Conservation (phyloP, 495 filamentous ascomycete genomes). For the Bacidia gigantensis region DNA sequence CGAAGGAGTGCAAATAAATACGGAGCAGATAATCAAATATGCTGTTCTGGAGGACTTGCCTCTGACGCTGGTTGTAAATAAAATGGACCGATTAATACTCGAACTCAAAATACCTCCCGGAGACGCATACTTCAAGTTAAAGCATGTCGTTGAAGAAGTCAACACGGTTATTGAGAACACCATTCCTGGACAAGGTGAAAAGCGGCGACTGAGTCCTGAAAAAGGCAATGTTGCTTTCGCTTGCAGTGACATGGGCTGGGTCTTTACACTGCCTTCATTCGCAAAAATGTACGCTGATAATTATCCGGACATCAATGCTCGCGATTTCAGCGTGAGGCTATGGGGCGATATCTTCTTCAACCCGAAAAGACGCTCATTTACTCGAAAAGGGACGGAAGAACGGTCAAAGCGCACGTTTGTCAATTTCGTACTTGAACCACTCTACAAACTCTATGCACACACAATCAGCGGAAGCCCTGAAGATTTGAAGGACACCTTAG, state of each 20-base stretch:
- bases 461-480: constrained; percentile 84
- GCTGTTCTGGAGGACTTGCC: constrained; percentile 83
- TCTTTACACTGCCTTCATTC: constrained; percentile 86
- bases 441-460: constrained; percentile 96
- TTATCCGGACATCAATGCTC: constrained; percentile 55
- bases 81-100: constrained; percentile 88
- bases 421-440: constrained; percentile 86
- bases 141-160: constrained; percentile 94
- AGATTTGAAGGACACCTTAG: constrained; percentile 69
- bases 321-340: constrained; percentile 65
- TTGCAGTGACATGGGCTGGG: constrained; percentile 88
- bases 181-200: constrained; percentile 69
- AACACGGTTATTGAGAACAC: constrained; percentile 88
- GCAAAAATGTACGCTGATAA: constrained; percentile 90
- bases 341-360: constrained; percentile 99
- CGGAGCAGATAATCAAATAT: constrained; percentile 92
- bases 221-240: constrained; percentile 96
- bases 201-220: constrained; percentile 75
- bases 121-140: constrained; percentile 97
- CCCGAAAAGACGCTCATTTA: constrained; percentile 76
- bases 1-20: constrained; percentile 94
- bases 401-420: constrained; percentile 77
- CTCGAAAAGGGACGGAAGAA: constrained; percentile 70
- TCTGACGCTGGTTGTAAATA: constrained; percentile 83
- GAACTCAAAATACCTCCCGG: constrained; percentile 89